Evolutionary conservation across 768 basidiomycete species (phyloP), one percentile per base, ranked within the genome.

Genomic region (Sporobolomyces phaffii): DNA sequence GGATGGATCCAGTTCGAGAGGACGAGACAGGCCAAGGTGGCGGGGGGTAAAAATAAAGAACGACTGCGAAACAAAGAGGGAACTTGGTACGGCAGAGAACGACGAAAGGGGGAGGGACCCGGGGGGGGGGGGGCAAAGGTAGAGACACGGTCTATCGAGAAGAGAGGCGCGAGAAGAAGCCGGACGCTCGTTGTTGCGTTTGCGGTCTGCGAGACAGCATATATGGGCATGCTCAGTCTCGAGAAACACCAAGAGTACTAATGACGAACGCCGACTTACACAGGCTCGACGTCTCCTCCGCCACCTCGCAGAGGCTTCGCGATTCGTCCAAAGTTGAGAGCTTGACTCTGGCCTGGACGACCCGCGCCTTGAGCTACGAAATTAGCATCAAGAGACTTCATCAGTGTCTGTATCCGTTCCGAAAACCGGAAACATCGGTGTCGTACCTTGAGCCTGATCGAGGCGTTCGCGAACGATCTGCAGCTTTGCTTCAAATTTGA

Each of bases 241-340:
- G 24, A 14, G 22, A 5, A 26, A 31, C 15, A 26, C 10, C n/a
- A 50, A 33, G 9, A 38, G 15, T 13, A 15, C 33, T 6, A 22
- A 24, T 8, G 3, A 14, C 28, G 17, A 4, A 20, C 0, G 31
- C 9, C n/a, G 36, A 47, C 66, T 17, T 9, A 68, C 66, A 43
- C n/a, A n/a, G 56, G 49, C 36, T 68, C 65, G 5, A 49, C 54
- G 6, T 60, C 72, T 24, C 31, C 91, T 47, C 94, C 93, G 26
- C 91, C 91, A 18, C 94, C 96, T 72, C 94, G 84, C 62, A 99
- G 80, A 31, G 96, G 96, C 80, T 98, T 98, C 38, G 94, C 94
- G 69, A 99, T 97, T 44, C 94, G 85, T 47, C 93, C 92, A 79
- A 93, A 91, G 77, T 82, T 87, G 74, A 94, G 82, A 47, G 86